A percentile compares a stretch with the other conserved stretches of the same genome.
phyloP scores from a whole-genome alignment of 345 rosid genomes.

The Eucalyptus curtisii region DNA sequence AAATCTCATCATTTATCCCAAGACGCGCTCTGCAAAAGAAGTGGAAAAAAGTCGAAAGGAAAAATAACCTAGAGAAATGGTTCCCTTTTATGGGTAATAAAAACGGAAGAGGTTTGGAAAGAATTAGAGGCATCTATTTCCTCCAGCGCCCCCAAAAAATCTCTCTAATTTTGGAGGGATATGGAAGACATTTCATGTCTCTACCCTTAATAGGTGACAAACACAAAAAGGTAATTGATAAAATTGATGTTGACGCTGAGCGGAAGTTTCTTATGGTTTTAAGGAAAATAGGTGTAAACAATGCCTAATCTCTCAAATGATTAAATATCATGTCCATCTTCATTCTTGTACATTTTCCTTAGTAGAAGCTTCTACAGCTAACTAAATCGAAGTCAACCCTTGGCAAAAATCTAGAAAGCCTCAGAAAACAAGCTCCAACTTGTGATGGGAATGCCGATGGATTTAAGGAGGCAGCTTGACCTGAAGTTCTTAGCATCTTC shows the following conservation, averaged over 20 bases:
- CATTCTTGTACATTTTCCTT: neutral
- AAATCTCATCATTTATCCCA: neutral
- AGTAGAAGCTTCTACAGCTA: neutral
- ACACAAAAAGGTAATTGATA: neutral
- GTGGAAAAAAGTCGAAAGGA: neutral
- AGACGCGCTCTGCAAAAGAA: neutral
- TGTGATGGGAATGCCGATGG: neutral
- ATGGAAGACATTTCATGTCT: neutral
- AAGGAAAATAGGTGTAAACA: neutral
- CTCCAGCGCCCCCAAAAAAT: no score
- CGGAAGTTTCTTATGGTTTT: neutral
- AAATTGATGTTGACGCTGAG: neutral
- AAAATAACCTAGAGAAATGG: neutral
- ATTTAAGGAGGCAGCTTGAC: neutral
- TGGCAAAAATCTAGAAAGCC: neutral
- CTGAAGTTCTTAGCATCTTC: neutral
- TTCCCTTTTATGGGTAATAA: neutral
- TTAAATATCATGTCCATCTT: neutral
- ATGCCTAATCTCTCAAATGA: neutral
- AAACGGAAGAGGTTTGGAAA: neutral
- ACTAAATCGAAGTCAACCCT: neutral
- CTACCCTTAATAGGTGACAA: neutral
- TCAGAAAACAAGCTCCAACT: neutral
- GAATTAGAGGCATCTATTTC: neutral
- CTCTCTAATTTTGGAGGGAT: neutral